phyloP scores from a whole-genome alignment of 495 filamentous ascomycete genomes.

The Coniosporium apollinis region DNA sequence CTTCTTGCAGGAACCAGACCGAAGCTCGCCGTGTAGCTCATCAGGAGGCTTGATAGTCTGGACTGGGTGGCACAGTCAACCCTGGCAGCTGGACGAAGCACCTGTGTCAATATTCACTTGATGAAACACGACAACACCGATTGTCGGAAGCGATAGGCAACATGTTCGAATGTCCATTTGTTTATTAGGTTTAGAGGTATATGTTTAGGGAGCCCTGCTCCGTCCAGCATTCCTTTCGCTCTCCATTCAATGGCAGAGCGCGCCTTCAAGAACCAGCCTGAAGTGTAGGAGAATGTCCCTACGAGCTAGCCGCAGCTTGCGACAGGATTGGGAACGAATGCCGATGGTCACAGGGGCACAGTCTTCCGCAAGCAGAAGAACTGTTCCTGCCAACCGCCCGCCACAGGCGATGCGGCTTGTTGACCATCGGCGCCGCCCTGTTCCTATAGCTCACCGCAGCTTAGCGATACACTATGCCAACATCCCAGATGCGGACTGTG shows the following conservation, averaged over 20 bases:
- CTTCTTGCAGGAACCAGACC: too few relatives aligned
- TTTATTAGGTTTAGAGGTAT: constrained; percentile 20
- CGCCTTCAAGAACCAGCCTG: constrained; percentile 31
- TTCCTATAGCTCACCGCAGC: constrained; percentile 8
- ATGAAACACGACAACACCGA: too few relatives aligned
- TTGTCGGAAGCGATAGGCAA: too few relatives aligned
- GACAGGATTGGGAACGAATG: too few relatives aligned
- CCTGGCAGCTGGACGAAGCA: too few relatives aligned
- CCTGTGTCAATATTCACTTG: too few relatives aligned
- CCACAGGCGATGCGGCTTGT: constrained; percentile 21
- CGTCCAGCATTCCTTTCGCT: constrained; percentile 33
- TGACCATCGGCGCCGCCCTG: constrained; percentile 13
- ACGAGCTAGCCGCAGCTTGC: too few relatives aligned
- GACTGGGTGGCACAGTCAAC: too few relatives aligned
- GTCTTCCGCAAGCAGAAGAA: constrained; percentile 23
- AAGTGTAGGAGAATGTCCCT: constrained; percentile 37
- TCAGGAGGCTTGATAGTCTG: too few relatives aligned
- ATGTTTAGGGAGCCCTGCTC: constrained; percentile 21
- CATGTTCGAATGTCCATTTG: constrained; percentile 5
- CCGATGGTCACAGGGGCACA: too few relatives aligned
- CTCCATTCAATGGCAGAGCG: constrained; percentile 19
- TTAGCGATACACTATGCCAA: constrained; percentile 21
- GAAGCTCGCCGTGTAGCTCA: too few relatives aligned
- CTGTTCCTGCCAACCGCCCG: constrained; percentile 19
- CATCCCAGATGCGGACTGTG: constrained; percentile 30